These are phyloP conservation scores for Leccinum pellstonianum DNA, from an alignment of 768 basidiomycete genomes.

Conservation along the genomic window DNA sequence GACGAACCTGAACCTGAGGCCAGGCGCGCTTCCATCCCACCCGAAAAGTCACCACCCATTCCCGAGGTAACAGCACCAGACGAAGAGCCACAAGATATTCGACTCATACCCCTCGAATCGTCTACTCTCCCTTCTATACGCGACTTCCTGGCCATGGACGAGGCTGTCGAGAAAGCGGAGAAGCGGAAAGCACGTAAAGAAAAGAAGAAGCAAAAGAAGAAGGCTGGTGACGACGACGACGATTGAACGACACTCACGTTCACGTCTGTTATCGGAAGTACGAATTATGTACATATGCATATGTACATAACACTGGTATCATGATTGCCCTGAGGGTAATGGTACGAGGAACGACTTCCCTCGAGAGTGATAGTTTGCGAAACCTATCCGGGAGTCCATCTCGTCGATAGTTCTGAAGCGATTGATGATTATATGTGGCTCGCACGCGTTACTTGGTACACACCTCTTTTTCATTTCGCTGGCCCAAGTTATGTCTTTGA, in stretches of 20 bases:
- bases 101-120: constrained; percentile 74
- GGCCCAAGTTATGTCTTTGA: constrained; percentile 86
- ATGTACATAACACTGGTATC: background rate
- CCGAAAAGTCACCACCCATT: constrained; percentile 16
- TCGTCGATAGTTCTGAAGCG: constrained; percentile 65
- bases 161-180: constrained; percentile 58
- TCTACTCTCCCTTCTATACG: constrained; percentile 81
- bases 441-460: constrained; percentile 20
- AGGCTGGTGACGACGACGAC: constrained; percentile 25
- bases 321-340: constrained; percentile 4
- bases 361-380: constrained; percentile 62
- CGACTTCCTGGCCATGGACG: constrained; percentile 77
- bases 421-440: background rate
- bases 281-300: constrained; percentile 2
- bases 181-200: constrained; percentile 77
- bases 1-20: constrained; percentile 37
- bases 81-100: constrained; percentile 43
- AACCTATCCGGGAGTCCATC: constrained; percentile 66
- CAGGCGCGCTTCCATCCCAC: background rate
- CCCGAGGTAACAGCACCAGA: constrained; percentile 12
- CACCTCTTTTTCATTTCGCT: constrained; percentile 86
- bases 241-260: constrained; percentile 22
- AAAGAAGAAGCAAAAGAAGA: constrained; percentile 54
- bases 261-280: background rate
- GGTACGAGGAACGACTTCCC: constrained; percentile 38